phyloP scores from a whole-genome alignment of 2,329 filamentous ascomycete genomes.

The Xylaria sp. region DNA sequence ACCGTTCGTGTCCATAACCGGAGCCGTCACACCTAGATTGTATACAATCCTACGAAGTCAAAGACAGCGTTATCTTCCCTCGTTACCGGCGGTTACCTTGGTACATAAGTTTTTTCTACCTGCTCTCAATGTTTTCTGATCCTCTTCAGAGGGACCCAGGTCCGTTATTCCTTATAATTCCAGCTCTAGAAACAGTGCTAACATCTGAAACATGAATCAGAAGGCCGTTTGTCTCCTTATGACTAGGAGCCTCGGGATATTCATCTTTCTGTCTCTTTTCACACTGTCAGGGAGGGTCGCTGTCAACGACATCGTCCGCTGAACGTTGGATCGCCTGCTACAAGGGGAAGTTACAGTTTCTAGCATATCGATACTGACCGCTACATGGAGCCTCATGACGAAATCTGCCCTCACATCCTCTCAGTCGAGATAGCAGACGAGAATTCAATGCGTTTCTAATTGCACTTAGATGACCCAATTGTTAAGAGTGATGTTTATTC shows the following conservation, averaged over 20 bases:
- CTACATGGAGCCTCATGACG: not conserved
- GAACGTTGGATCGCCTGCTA: not conserved
- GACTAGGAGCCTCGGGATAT: not conserved
- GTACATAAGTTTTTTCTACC: not conserved
- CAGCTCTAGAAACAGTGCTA: not conserved
- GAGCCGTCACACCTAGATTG: no score
- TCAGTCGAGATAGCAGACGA: not conserved
- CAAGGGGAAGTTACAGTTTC: not conserved
- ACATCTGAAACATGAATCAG: not conserved
- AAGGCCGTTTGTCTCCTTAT: not conserved
- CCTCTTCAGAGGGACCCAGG: not conserved
- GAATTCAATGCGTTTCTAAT: not conserved
- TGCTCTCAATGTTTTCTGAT: not conserved
- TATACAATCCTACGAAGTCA: not conserved
- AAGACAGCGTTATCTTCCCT: not conserved
- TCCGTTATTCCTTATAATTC: not conserved
- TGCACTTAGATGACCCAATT: not conserved
- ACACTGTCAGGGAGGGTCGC: not conserved
- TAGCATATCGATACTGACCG: not conserved
- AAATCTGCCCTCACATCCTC: not conserved
- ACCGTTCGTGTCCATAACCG: not conserved
- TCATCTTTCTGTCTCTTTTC: not conserved
- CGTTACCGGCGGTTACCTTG: no score
- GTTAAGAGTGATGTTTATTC: not conserved
- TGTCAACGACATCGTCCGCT: not conserved